Conservation (phyloP, 1,139 yeast species). For the Williopsis jadinii region DNA sequence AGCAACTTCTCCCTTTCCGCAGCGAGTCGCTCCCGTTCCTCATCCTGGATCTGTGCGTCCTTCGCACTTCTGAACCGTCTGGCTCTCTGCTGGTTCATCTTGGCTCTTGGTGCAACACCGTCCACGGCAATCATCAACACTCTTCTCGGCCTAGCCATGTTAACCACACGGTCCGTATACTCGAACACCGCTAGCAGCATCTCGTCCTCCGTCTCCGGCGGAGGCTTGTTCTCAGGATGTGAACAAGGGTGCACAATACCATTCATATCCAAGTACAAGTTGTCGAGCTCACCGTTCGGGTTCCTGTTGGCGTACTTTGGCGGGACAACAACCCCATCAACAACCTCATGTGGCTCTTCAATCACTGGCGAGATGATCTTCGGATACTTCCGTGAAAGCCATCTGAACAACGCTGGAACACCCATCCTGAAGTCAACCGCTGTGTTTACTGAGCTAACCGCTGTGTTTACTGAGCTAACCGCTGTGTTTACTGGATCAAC, state of each 20-base stretch:
- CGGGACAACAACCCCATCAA: constrained; percentile 57
- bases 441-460: too few species aligned
- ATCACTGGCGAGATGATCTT: constrained; percentile 87
- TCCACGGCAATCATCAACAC: constrained; percentile 92
- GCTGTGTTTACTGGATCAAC: too few species aligned
- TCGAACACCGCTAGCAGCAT: constrained; percentile 88
- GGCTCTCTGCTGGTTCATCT: constrained; percentile 96
- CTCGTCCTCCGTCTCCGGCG: constrained; percentile 92
- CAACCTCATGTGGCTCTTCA: constrained; percentile 56
- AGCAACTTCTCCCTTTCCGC: constrained; percentile 36
- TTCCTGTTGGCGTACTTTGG: constrained; percentile 69
- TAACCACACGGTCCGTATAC: constrained; percentile 81
- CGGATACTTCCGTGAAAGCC: constrained; percentile 92
- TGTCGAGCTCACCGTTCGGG: constrained; percentile 94
- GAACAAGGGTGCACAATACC: constrained; percentile 98
- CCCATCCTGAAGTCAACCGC: constrained; percentile 35
- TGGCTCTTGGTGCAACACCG: constrained; percentile 98
- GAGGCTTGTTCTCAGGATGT: constrained; percentile 90
- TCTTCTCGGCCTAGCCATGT: constrained; percentile 93
- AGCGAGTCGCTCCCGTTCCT: constrained; percentile 50
- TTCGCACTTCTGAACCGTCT: constrained; percentile 93
- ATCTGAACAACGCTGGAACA: constrained; percentile 96
- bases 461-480: too few species aligned
- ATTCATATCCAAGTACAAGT: constrained; percentile 89
- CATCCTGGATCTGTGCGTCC: constrained; percentile 72